These are phyloP conservation scores for Cornus kousa DNA, from an alignment of 148 eudicot species.

Conservation along the genomic window DNA sequence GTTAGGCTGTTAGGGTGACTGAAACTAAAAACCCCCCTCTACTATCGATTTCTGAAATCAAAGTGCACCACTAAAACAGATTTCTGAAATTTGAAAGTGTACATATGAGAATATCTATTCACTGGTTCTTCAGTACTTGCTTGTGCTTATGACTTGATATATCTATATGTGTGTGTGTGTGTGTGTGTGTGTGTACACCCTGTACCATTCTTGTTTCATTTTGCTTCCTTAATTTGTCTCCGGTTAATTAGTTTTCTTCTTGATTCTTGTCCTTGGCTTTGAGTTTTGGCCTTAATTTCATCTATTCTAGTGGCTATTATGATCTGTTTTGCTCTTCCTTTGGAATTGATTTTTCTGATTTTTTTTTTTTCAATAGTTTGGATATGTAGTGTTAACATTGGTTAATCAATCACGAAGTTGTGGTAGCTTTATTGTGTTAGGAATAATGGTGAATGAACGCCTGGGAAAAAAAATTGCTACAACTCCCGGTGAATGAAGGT, in stretches of 20 bases:
- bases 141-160: not conserved
- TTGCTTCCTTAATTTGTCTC: too few relatives aligned
- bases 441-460: not conserved
- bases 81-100: not conserved
- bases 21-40: too few relatives aligned
- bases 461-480: not conserved
- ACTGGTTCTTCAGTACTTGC: too few relatives aligned
- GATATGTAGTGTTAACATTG: not conserved
- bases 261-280: not conserved
- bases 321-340: not conserved
- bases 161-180: too few relatives aligned
- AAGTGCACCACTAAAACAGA: not conserved
- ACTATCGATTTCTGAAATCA: too few relatives aligned
- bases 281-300: not conserved
- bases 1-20: too few relatives aligned
- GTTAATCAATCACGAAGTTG: not conserved
- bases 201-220: too few relatives aligned
- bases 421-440: not conserved
- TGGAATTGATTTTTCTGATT: too few relatives aligned
- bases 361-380: not conserved
- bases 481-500: too few relatives aligned
- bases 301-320: too few relatives aligned
- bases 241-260: not conserved
- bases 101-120: too few relatives aligned
- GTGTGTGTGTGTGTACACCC: too few relatives aligned